These are phyloP conservation scores for Russula compacta DNA, from an alignment of 768 basidiomycete species.

Conservation along the genomic window DNA sequence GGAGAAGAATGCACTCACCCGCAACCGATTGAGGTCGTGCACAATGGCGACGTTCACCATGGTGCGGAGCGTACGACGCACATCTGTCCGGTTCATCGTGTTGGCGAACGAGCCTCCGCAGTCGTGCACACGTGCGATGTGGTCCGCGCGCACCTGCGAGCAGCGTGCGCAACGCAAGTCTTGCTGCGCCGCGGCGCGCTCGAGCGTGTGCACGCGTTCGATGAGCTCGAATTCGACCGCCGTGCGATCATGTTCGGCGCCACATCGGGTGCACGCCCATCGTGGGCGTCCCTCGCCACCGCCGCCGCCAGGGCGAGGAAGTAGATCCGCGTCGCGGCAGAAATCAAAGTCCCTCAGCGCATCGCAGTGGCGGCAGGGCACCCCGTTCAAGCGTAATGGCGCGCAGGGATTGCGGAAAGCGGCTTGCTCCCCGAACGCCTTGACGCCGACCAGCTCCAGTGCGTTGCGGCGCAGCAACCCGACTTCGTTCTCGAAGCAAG, in stretches of 20 bases:
- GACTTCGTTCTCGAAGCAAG: constrained; percentile 78
- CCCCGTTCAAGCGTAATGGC: constrained; percentile 71
- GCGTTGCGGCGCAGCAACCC: constrained; percentile 83
- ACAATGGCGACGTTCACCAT: constrained; percentile 76
- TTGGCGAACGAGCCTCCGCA: constrained; percentile 83
- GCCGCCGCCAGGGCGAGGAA: constrained; percentile 45
- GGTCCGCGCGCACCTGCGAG: constrained; percentile 84
- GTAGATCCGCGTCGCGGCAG: constrained; percentile 81
- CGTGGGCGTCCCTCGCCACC: constrained; percentile 40
- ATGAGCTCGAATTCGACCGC: constrained; percentile 84
- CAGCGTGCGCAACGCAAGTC: constrained; percentile 86
- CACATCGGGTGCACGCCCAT: constrained; percentile 67
- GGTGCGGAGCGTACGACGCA: constrained; percentile 62
- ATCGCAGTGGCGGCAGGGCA: constrained; percentile 86
- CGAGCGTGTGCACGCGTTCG: constrained; percentile 58
- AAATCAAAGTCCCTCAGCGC: constrained; percentile 86
- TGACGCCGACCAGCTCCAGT: constrained; percentile 77
- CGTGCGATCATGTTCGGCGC: constrained; percentile 79
- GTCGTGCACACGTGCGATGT: constrained; percentile 72
- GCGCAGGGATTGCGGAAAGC: constrained; percentile 89
- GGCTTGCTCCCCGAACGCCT: constrained; percentile 82
- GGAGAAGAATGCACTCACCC: constrained; percentile 35
- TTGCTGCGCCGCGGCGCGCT: constrained; percentile 75
- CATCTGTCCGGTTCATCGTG: constrained; percentile 63
- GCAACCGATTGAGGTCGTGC: constrained; percentile 58